Percentiles rank a stretch among this genome's conserved stretches.
These are phyloP conservation scores for Gossypium thurberi DNA, from an alignment of 345 rosid species.

Conservation along the genomic window DNA sequence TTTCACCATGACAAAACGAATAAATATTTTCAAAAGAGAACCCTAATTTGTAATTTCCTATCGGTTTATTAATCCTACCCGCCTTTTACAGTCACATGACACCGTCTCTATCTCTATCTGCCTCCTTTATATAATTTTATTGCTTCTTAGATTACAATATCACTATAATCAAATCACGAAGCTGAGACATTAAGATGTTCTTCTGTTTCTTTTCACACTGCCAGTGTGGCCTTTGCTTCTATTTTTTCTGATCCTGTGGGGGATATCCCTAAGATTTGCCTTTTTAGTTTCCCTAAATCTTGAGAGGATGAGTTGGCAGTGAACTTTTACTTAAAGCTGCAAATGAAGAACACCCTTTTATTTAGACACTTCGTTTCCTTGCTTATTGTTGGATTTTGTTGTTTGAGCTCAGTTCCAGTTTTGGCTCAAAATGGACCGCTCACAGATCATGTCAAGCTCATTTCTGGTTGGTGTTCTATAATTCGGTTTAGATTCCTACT, in stretches of 20 bases:
- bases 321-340: not conserved
- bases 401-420: slow-evolving; percentile 24
- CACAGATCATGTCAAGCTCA: slow-evolving; percentile 45
- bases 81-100: slow-evolving; percentile 26
- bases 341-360: slow-evolving; percentile 17
- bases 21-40: too few species aligned
- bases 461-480: slow-evolving; percentile 41
- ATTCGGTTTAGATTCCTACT: not conserved
- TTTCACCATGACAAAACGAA: too few species aligned
- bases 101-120: not conserved
- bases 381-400: slow-evolving; percentile 17
- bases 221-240: not conserved
- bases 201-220: not conserved
- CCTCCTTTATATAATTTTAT: not conserved
- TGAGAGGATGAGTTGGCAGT: slow-evolving; percentile 1
- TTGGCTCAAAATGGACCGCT: slow-evolving; percentile 19
- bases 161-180: not conserved
- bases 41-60: too few species aligned
- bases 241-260: not conserved
- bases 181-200: not conserved
- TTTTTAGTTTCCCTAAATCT: slow-evolving; percentile 3
- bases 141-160: not conserved
- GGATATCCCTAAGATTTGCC: slow-evolving; percentile 5
- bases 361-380: slow-evolving; percentile 12
- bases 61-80: slow-evolving; percentile 15